Conservation (phyloP, 140 eudicot genomes). For the Bidens hawaiensis region DNA sequence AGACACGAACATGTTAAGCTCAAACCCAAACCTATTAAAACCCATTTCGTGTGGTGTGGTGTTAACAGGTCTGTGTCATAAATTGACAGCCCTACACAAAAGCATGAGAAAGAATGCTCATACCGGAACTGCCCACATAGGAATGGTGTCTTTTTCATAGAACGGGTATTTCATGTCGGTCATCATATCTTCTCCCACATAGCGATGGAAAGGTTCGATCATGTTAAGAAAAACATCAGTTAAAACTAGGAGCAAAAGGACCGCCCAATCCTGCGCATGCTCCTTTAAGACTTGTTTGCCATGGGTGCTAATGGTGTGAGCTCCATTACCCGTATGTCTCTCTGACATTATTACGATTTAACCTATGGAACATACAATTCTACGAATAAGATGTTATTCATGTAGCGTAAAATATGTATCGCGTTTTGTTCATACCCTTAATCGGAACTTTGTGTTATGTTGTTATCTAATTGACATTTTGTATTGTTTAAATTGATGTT, state of each 20-base stretch:
- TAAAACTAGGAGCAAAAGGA: slow-evolving; percentile 44
- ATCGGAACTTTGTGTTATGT: too few relatives aligned
- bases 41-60: too few relatives aligned
- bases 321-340: slow-evolving; percentile 43
- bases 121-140: slow-evolving; percentile 61
- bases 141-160: slow-evolving; percentile 48
- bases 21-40: too few relatives aligned
- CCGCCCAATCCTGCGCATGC: slow-evolving; percentile 58
- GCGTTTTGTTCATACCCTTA: background rate
- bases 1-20: too few relatives aligned
- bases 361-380: background rate
- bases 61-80: too few relatives aligned
- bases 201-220: slow-evolving; percentile 66
- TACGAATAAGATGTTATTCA: slow-evolving; percentile 2
- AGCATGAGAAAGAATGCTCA: background rate
- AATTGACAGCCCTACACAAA: too few relatives aligned
- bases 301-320: slow-evolving; percentile 43
- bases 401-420: background rate
- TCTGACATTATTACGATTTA: slow-evolving; percentile 42
- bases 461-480: background rate
- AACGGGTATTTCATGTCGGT: slow-evolving; percentile 48
- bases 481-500: background rate
- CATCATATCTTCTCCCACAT: slow-evolving; percentile 49
- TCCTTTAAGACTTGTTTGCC: slow-evolving; percentile 32
- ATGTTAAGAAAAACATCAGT: slow-evolving; percentile 32